Base-by-base conservation (phyloP, 2,329 filamentous ascomycete species). In the Ophiostoma montium region DNA sequence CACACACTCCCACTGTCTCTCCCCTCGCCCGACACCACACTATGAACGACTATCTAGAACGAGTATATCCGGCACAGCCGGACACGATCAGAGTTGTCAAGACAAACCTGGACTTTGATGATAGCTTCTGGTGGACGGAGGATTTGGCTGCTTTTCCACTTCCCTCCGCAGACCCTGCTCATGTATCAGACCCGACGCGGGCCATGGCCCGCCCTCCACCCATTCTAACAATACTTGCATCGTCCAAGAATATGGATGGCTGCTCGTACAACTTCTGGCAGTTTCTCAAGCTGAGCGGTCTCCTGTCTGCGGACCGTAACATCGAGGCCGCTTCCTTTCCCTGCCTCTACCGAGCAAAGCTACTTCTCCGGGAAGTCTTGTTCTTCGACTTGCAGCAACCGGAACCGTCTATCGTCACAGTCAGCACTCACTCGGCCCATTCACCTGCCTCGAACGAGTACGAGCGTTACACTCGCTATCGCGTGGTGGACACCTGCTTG, bases 121-220 rank as follows among this genome's bases (percentile, higher is more conserved):
- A 78, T 54, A 67, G 66, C 2, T 78, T 78, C 56, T 78, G 75
- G 75, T 75, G 72, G 70, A 72, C 69, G 15, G 72, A 74, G 44
- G 69, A 75, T 53, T 59, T 72, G 21, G 67, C 67, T 8, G 64
- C 57, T 42, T 53, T 67, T 33, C 63, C 67, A 11, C 53, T 67
- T 33, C 63, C 67, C 11, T 63, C 64, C 27, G 55, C 61, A 2
- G 69, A 68, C 43, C 64, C 65, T 5, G 61, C 64, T 4, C 52
- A 63, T 10, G 61, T 67, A 3, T 62, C 59, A 3, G 70, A 67
- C 55, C 61, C 60, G 15, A 63, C 62, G 50, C 65, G 69, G 3
- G 58, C 64, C 2, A 57, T 64, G 11, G 63, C 67, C 12, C 63
- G 66, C 27, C 61, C 70, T 7, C 71, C 75, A 0, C 72, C 74